phyloP scores from a whole-genome alignment of 495 filamentous ascomycete genomes.

The Aspergillus egyptiacus region DNA sequence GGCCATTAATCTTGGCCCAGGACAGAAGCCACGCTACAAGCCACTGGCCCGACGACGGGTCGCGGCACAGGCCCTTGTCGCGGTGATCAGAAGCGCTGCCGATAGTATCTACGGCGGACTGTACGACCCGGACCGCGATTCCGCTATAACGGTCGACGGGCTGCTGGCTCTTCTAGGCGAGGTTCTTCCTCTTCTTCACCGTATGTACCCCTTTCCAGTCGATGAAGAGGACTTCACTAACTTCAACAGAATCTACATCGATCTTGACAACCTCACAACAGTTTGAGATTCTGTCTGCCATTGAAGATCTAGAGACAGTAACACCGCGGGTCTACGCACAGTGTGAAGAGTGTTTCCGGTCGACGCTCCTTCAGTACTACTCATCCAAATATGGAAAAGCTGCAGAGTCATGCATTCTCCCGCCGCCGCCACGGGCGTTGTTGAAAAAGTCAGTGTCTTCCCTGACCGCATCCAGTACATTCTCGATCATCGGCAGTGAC shows the following conservation, averaged over 20 bases:
- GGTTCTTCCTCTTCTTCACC: constrained; percentile 64
- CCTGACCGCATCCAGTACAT: constrained; percentile 50
- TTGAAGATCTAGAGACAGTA: constrained; percentile 78
- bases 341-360: constrained; percentile 63
- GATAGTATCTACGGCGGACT: constrained; percentile 86
- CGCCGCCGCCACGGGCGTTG: constrained; percentile 53
- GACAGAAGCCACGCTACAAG: constrained; percentile 38
- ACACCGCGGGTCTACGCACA: constrained; percentile 61
- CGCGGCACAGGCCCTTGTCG: constrained; percentile 65
- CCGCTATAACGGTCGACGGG: constrained; percentile 79
- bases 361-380: constrained; percentile 42
- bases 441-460: constrained; percentile 62
- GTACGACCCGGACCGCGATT: constrained; percentile 69
- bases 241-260: constrained; percentile 29
- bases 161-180: constrained; percentile 80
- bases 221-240: not conserved
- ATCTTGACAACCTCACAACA: constrained; percentile 54
- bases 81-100: constrained; percentile 73
- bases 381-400: constrained; percentile 43
- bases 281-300: constrained; percentile 66
- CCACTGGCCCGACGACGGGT: constrained; percentile 53
- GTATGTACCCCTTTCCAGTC: constrained; percentile 27
- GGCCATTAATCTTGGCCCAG: constrained; percentile 34
- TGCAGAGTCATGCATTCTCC: constrained; percentile 16
- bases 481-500: constrained; percentile 65